These are phyloP conservation scores for Trichosanthes truncata DNA, from an alignment of 306 rosid genomes.

Conservation along the genomic window DNA sequence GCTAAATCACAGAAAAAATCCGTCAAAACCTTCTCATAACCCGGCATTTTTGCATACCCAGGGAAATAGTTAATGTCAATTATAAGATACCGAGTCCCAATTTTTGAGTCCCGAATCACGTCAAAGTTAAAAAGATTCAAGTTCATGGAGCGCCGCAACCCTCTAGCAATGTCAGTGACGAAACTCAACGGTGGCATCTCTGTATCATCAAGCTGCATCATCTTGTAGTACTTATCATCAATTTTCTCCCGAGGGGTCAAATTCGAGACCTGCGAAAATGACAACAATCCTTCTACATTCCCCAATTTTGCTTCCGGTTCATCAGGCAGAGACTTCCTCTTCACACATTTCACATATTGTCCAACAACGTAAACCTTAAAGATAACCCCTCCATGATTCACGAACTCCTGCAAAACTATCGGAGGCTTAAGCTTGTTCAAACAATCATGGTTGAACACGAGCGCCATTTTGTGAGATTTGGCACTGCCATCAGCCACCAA, in stretches of 20 bases:
- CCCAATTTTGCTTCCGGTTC: constrained; percentile 52
- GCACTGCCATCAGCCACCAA: constrained; percentile 90
- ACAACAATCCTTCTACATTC: constrained; percentile 43
- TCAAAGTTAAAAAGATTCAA: constrained; percentile 82
- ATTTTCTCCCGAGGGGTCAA: constrained; percentile 36
- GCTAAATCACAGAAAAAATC: constrained; percentile 74
- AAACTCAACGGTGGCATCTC: constrained; percentile 81
- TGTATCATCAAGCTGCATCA: constrained; percentile 68
- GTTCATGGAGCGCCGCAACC: constrained; percentile 44
- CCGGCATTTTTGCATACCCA: constrained; percentile 98
- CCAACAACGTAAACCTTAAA: constrained; percentile 90
- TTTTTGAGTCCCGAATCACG: constrained; percentile 69
- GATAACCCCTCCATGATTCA: constrained; percentile 86
- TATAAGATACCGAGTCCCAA: constrained; percentile 70
- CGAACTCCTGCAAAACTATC: constrained; percentile 82
- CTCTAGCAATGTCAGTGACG: constrained; percentile 51
- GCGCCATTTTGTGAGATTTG: constrained; percentile 77
- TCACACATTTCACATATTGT: constrained; percentile 59
- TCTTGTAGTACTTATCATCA: constrained; percentile 60
- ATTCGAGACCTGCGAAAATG: constrained; percentile 86
- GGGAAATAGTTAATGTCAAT: constrained; percentile 94
- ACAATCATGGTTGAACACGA: constrained; percentile 54
- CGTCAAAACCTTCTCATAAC: constrained; percentile 65
- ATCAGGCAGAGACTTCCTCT: constrained; percentile 83
- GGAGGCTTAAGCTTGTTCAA: constrained; percentile 72